Percentiles rank a stretch among this genome's conserved stretches.
phyloP scores from a whole-genome alignment of 164 flowering plant species.

The Brasenia schreberi region DNA sequence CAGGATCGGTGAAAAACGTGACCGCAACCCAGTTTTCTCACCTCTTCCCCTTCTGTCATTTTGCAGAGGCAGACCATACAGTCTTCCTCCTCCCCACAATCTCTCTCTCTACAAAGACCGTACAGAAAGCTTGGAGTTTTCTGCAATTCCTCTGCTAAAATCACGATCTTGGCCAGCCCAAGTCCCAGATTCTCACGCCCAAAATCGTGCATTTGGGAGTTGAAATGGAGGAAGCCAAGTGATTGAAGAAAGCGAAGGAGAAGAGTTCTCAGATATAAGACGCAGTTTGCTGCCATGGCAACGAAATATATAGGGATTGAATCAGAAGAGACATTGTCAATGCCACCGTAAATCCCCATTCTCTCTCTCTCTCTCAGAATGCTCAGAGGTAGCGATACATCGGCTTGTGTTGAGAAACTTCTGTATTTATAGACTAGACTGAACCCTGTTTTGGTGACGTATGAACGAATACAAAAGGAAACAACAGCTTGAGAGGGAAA shows the following conservation, averaged over 20 bases:
- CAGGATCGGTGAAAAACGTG: conserved; percentile 68
- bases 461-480: too few relatives aligned
- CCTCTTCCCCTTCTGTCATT: conserved; percentile 42
- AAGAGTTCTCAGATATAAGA: conserved; percentile 25
- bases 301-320: conserved; percentile 47
- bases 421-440: too few relatives aligned
- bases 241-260: conserved; percentile 12
- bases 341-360: conserved; percentile 57
- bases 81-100: conserved; percentile 8
- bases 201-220: too few relatives aligned
- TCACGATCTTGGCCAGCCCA: conserved; percentile 30
- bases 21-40: conserved; percentile 48
- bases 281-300: conserved; percentile 33
- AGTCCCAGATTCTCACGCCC: conserved; percentile 14
- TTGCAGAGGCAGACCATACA: conserved; percentile 56
- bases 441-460: too few relatives aligned
- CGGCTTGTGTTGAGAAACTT: too few relatives aligned
- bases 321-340: conserved; percentile 56
- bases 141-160: conserved; percentile 40
- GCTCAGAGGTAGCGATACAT: too few relatives aligned
- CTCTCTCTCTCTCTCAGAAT: not conserved
- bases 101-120: conserved; percentile 11
- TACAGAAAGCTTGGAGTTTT: conserved; percentile 17
- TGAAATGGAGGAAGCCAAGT: conserved; percentile 5
- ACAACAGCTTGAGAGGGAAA: too few relatives aligned